These are phyloP conservation scores for Picochlorum sp. DNA, from an alignment of 139 green algal species.

Conservation along the genomic window DNA sequence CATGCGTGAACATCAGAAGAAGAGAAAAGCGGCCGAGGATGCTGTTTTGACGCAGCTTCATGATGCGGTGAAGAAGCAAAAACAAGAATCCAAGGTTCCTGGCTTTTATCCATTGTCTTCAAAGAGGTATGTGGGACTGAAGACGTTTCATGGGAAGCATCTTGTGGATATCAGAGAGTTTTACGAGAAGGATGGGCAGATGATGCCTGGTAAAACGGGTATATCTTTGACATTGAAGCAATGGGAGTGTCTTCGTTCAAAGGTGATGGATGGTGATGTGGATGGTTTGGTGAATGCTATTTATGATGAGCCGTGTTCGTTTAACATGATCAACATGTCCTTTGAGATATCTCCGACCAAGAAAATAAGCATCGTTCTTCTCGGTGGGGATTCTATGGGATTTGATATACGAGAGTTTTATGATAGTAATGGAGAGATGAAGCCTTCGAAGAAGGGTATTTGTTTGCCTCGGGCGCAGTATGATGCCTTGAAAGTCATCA, in stretches of 20 bases:
- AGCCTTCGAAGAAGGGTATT: constrained; percentile 55
- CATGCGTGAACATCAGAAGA: no score
- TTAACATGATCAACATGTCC: neutral
- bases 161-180: constrained; percentile 44
- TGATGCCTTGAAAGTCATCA: neutral
- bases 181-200: constrained; percentile 40
- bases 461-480: constrained; percentile 41
- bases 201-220: constrained; percentile 38
- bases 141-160: constrained; percentile 16
- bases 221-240: constrained; percentile 24
- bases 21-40: no score
- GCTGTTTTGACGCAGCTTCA: no score
- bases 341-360: constrained; percentile 24
- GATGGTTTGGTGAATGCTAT: neutral
- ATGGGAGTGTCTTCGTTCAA: constrained; percentile 18
- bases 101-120: constrained; percentile 10
- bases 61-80: no score
- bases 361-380: constrained; percentile 23
- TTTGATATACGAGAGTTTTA: constrained; percentile 48
- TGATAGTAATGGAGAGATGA: constrained; percentile 34
- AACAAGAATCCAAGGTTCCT: no score
- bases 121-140: constrained; percentile 23
- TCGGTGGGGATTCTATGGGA: constrained; percentile 38
- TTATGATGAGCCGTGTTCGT: no score
- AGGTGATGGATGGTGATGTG: neutral